A percentile compares a stretch with the other conserved stretches of the same genome.
Evolutionary conservation across 768 basidiomycete genomes (phyloP).

Genomic region (Suillus ampliporus): DNA sequence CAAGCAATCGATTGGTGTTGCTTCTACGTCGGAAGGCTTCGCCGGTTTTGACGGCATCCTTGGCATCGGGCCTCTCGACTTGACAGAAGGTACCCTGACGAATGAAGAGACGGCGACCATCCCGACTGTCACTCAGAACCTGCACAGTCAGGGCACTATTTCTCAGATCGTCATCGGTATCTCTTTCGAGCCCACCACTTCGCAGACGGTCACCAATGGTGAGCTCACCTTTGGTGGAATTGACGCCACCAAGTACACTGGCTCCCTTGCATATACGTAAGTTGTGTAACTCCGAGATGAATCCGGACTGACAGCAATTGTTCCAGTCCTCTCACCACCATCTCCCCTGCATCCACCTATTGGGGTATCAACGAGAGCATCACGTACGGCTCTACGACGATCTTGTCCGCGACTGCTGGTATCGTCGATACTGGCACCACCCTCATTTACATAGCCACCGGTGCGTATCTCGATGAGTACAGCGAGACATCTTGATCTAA

Average conservation of each 20-base stretch:
- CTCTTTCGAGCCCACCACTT: slow-evolving; percentile 51
- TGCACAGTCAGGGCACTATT: slow-evolving; percentile 46
- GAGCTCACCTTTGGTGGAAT: slow-evolving; percentile 53
- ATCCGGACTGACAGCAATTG: background rate
- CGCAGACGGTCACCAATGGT: slow-evolving; percentile 42
- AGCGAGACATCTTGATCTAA: no score
- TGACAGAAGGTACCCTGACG: slow-evolving; percentile 46
- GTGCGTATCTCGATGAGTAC: no score
- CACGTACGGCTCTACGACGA: no score
- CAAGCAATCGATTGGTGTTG: slow-evolving; percentile 65
- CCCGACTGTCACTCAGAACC: slow-evolving; percentile 61
- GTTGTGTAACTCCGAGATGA: slow-evolving; percentile 2
- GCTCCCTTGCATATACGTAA: slow-evolving; percentile 45
- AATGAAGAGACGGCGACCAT: slow-evolving; percentile 24
- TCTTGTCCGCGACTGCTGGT: no score
- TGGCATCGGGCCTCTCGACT: slow-evolving; percentile 58
- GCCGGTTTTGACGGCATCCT: slow-evolving; percentile 61
- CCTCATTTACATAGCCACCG: no score
- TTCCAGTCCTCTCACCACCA: background rate
- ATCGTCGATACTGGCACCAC: no score
- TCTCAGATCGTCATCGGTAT: slow-evolving; percentile 46
- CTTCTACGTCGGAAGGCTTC: slow-evolving; percentile 46
- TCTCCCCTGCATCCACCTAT: no score
- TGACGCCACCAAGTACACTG: slow-evolving; percentile 22
- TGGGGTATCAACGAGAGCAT: no score